Evolutionary conservation across 176 grass and related monocot species (phyloP).

Genomic region (Puya raimondii): DNA sequence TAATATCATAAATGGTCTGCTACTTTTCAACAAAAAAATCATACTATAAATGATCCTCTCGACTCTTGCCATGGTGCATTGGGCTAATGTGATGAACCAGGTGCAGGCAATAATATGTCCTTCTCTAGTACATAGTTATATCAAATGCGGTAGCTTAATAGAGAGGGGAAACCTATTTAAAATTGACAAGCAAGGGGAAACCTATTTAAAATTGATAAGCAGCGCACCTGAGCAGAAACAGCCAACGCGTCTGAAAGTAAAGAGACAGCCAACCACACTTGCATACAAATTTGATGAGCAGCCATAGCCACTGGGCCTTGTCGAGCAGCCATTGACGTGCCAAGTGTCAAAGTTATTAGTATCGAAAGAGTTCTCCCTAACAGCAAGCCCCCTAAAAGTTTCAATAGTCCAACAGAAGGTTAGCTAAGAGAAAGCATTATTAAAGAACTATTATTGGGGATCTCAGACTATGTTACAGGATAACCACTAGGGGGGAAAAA

Average conservation of each 20-base stretch:
- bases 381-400: conserved; percentile 60
- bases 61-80: no score
- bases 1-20: no score
- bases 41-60: no score
- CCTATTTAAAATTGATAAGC: conserved; percentile 8
- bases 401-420: neutral
- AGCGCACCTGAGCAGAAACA: conserved; percentile 57
- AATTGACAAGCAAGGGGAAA: no score
- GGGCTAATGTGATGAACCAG: neutral
- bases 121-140: no score
- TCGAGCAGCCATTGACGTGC: conserved; percentile 92
- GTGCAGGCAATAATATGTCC: no score
- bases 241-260: conserved; percentile 49
- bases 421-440: conserved; percentile 14
- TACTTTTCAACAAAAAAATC: no score
- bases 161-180: neutral
- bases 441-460: neutral
- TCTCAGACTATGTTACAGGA: no score
- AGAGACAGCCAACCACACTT: conserved; percentile 93
- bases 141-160: no score
- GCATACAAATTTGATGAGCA: conserved; percentile 94
- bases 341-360: conserved; percentile 83
- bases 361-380: conserved; percentile 84
- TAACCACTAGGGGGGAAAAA: no score
- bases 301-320: conserved; percentile 90